Percentiles rank a stretch among this genome's conserved stretches.
Evolutionary conservation across 139 green algal species (phyloP).

Genomic region (Ostreobium quekettii): DNA sequence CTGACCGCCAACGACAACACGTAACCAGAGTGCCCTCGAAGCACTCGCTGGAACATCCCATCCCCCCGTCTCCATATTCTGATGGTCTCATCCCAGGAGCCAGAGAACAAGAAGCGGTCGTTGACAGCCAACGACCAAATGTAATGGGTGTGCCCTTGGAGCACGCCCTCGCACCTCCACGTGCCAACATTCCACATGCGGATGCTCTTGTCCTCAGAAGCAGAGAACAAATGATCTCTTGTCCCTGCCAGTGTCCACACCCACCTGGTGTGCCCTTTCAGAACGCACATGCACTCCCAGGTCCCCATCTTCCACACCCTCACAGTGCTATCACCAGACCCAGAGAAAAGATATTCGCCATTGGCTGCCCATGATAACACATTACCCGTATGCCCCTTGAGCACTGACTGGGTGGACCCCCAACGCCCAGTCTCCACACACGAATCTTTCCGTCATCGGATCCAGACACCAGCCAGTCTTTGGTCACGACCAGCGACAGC

Average conservation of each 20-base stretch:
- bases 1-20: not conserved
- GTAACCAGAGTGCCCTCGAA: not conserved
- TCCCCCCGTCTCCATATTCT: not conserved
- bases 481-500: too few relatives aligned
- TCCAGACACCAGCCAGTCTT: not conserved
- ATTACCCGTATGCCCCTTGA: slow-evolving; percentile 1
- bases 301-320: slow-evolving; percentile 5
- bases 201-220: not conserved
- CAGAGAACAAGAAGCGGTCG: not conserved
- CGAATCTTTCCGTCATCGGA: not conserved
- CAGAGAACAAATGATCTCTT: not conserved
- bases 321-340: not conserved
- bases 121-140: not conserved
- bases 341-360: slow-evolving; percentile 3
- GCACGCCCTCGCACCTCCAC: not conserved
- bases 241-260: not conserved
- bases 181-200: not conserved
- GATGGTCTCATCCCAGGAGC: slow-evolving; percentile 1
- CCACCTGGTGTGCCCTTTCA: not conserved
- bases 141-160: not conserved
- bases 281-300: not conserved
- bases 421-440: not conserved
- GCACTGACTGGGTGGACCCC: not conserved
- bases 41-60: not conserved
- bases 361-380: not conserved